phyloP scores from a whole-genome alignment of 1,284 basidiomycete species.

The Butyriboletus appendiculatus region DNA sequence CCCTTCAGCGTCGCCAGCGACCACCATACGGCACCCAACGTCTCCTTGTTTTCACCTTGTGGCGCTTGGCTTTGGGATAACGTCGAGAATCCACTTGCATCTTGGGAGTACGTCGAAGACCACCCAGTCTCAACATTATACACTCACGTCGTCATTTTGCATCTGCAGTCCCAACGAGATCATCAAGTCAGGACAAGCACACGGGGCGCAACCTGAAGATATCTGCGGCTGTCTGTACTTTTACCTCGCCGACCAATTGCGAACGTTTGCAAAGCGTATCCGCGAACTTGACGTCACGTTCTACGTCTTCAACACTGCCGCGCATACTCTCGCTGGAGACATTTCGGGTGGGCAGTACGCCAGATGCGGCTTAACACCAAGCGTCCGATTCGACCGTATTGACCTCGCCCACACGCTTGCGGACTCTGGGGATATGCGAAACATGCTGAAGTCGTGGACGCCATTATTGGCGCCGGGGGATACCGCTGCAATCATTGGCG shows the following conservation, averaged over 20 bases:
- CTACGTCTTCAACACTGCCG: constrained; percentile 27
- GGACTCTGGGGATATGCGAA: constrained; percentile 31
- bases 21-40: constrained; percentile 40
- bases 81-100: constrained; percentile 36
- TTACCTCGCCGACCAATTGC: constrained; percentile 40
- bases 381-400: constrained; percentile 41
- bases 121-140: neutral
- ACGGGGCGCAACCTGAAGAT: constrained; percentile 40
- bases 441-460: constrained; percentile 36
- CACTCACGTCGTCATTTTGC: neutral
- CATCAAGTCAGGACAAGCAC: constrained; percentile 34
- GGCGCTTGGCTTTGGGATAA: constrained; percentile 36
- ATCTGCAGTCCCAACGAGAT: constrained; percentile 23
- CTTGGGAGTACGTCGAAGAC: constrained; percentile 42
- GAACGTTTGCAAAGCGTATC: constrained; percentile 36
- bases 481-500: constrained; percentile 37
- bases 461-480: constrained; percentile 30
- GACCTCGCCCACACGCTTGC: constrained; percentile 40
- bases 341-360: constrained; percentile 20
- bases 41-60: constrained; percentile 36
- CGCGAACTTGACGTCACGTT: constrained; percentile 36
- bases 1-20: constrained; percentile 41
- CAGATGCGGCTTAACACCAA: constrained; percentile 21
- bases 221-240: constrained; percentile 49
- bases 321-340: constrained; percentile 24